Evolutionary conservation across 208 protist species (phyloP), one percentile per base, ranked within the genome.

Genomic region (Wallacemonas collosoma): DNA sequence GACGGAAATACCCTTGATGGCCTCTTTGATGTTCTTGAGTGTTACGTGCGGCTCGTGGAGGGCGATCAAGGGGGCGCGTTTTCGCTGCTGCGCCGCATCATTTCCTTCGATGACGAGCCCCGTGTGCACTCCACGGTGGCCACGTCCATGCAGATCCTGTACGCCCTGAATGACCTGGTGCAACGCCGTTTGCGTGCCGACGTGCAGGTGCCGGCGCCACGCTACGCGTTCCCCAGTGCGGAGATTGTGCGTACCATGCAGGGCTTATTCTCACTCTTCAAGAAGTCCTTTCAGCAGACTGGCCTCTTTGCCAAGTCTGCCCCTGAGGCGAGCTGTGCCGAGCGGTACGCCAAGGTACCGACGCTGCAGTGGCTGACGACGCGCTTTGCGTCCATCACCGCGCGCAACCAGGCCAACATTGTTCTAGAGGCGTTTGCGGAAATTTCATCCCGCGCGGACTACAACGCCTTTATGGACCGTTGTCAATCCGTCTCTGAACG

Each of bases 401-500:
- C 45, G 4, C 44, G 35, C 36, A 47, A 1, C 15, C 43, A 73
- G 39, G 65, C 71, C 40, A 67, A 71, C 9, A 58, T 60, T 36
- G 74, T 69, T 7, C 56, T 87, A 38, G 73, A 79, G 50, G 88
- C 86, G 15, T 97, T 93, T 81, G 88, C 83, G 9, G 88, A 95
- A 72, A 80, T 97, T 41, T 88, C 88, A 41, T 95, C 93, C 15
- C 85, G 90, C 3, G 67, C 68, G 11, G 90, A 94, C 65, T 97
- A 93, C 77, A 89, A 86, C 71, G 68, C 66, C 5, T 95, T 97
- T 69, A 71, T 93, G 53, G 82, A 86, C 74, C 79, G 83, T 17
- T 97, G 93, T 71, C 74, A 80, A 14, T 57, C 91, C 14, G 71
- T 76, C 15, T 70, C 78, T 61, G 88, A 97, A 71, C 73, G 83